Percentiles rank a stretch among this genome's conserved stretches.
These are phyloP conservation scores for Barnettozyma sp. DNA, from an alignment of 805 yeast genomes.

Conservation along the genomic window DNA sequence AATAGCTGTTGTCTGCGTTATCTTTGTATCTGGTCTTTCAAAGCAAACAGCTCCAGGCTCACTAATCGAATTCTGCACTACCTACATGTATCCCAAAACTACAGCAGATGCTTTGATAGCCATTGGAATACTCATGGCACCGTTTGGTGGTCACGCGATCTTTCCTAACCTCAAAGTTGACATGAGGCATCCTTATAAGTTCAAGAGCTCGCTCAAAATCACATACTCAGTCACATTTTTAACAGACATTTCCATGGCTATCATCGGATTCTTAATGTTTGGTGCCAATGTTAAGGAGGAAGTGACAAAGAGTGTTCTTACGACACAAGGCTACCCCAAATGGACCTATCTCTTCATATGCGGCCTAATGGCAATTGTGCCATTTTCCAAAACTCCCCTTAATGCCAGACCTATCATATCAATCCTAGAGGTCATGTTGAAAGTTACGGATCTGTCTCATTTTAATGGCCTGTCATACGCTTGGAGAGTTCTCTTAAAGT, in stretches of 20 bases:
- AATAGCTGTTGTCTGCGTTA: conserved; percentile 50
- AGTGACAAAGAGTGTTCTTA: conserved; percentile 66
- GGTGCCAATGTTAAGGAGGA: conserved; percentile 66
- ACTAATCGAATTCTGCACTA: conserved; percentile 51
- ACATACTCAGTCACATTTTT: conserved; percentile 56
- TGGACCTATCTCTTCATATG: conserved; percentile 55
- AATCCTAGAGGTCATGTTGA: conserved; percentile 51
- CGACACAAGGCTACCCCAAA: conserved; percentile 60
- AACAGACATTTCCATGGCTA: conserved; percentile 58
- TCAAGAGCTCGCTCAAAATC: conserved; percentile 42
- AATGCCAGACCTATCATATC: conserved; percentile 78
- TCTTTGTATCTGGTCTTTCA: conserved; percentile 55
- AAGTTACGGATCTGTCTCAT: conserved; percentile 22
- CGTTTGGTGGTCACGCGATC: conserved; percentile 82
- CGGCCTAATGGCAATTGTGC: conserved; percentile 68
- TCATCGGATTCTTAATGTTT: conserved; percentile 73
- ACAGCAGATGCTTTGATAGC: conserved; percentile 47
- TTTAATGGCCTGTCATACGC: conserved; percentile 16
- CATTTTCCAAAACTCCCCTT: conserved; percentile 78
- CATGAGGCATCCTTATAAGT: conserved; percentile 61
- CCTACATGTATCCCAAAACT: conserved; percentile 58
- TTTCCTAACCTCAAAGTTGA: conserved; percentile 68
- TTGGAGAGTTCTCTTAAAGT: conserved; percentile 18
- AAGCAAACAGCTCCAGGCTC: conserved; percentile 70
- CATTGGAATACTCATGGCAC: conserved; percentile 66